These are phyloP conservation scores for Tylopilus sp. DNA, from an alignment of 768 basidiomycete genomes.

Conservation along the genomic window DNA sequence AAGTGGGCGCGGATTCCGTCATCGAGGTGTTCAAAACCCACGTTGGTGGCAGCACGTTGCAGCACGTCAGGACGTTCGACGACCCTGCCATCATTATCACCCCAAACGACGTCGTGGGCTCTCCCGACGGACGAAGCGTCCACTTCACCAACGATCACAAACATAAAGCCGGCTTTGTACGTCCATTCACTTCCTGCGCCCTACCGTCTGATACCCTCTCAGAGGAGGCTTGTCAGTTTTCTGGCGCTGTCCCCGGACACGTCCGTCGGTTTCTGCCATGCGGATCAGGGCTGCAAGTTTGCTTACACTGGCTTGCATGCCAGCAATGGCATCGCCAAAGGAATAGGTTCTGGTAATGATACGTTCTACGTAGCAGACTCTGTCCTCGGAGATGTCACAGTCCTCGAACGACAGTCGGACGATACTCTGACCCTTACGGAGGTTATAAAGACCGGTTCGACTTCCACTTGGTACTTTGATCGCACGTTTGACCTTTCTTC, in stretches of 20 bases:
- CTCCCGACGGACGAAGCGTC: conserved; percentile 58
- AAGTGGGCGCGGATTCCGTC: conserved; percentile 65
- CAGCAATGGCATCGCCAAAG: conserved; percentile 61
- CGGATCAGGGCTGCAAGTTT: conserved; percentile 56
- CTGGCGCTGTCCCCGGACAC: conserved; percentile 37
- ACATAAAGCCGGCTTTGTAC: conserved; percentile 51
- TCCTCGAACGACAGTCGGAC: conserved; percentile 59
- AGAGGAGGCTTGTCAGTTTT: conserved; percentile 24
- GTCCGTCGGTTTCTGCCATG: conserved; percentile 64
- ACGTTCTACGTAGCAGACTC: conserved; percentile 59
- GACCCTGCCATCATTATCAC: conserved; percentile 49
- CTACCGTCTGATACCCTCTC: background rate
- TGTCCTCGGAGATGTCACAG: conserved; percentile 42
- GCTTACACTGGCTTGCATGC: conserved; percentile 48
- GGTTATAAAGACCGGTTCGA: conserved; percentile 48
- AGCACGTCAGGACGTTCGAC: conserved; percentile 55
- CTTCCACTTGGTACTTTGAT: conserved; percentile 2
- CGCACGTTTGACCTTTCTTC: conserved; percentile 6
- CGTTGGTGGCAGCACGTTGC: conserved; percentile 41
- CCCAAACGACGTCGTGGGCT: conserved; percentile 73
- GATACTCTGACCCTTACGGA: conserved; percentile 55
- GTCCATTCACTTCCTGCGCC: conserved; percentile 16
- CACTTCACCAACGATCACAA: conserved; percentile 70
- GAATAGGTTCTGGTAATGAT: conserved; percentile 42
- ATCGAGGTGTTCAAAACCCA: conserved; percentile 66